Conservation (phyloP, 176 grass and related monocot genomes). For the Triticum turgidum region DNA sequence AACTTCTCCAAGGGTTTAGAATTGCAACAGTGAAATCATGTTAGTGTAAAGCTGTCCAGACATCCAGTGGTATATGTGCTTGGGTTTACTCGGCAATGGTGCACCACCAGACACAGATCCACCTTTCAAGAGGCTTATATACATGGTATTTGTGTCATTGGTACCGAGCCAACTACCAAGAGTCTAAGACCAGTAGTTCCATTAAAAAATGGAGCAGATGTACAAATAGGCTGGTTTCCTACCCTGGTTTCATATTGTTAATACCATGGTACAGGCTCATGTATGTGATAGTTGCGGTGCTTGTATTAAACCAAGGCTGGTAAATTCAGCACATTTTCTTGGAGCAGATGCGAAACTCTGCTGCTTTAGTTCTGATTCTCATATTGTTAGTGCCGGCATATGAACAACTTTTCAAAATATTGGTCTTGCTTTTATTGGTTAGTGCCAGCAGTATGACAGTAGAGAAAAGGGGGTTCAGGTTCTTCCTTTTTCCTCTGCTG, state of each 20-base stretch:
- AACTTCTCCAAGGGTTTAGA: conserved; percentile 17
- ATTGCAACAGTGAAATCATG: neutral
- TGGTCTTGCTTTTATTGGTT: neutral
- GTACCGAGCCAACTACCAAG: neutral
- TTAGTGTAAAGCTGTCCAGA: conserved; percentile 11
- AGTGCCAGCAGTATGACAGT: neutral
- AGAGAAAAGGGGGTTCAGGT: neutral
- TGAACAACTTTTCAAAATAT: neutral
- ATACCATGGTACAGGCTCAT: neutral
- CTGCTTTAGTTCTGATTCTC: neutral
- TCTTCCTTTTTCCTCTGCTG: no score
- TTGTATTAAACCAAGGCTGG: neutral
- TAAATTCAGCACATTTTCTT: neutral
- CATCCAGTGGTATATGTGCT: conserved; percentile 10
- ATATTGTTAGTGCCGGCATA: neutral
- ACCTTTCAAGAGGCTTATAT: conserved; percentile 7
- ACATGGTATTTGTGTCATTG: neutral
- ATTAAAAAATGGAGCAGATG: neutral
- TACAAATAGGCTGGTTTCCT: neutral
- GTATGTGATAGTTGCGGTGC: neutral
- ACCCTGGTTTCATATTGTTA: conserved; percentile 15
- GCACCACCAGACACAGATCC: neutral
- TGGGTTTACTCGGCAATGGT: neutral
- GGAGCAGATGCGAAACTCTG: neutral
- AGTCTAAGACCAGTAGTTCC: neutral